These are phyloP conservation scores for Termitomyces sp. DNA, from an alignment of 768 basidiomycete genomes.

Conservation along the genomic window DNA sequence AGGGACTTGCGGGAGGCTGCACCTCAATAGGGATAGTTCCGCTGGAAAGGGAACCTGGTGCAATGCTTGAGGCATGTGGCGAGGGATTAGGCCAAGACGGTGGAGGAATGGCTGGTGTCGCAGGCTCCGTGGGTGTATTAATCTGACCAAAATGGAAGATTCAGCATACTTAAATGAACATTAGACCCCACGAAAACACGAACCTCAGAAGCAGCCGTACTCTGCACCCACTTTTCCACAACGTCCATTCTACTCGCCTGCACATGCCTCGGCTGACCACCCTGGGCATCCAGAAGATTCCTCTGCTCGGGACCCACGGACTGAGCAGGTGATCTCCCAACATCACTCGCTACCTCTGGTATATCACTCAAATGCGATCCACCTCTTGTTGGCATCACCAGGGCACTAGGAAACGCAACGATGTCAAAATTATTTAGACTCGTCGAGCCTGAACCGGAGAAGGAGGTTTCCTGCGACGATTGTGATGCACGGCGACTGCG, in stretches of 20 bases:
- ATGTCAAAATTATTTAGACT: slow-evolving; percentile 12
- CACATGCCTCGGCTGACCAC: not conserved
- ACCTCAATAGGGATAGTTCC: slow-evolving; percentile 9
- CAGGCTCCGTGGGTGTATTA: slow-evolving; percentile 2
- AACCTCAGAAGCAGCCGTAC: slow-evolving; percentile 7
- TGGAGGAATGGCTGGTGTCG: not conserved
- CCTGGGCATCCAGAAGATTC: not conserved
- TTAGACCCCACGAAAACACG: not conserved
- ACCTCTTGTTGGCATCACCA: not conserved
- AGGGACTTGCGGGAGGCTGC: slow-evolving; percentile 11
- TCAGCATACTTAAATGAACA: not conserved
- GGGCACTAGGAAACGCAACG: slow-evolving; percentile 8
- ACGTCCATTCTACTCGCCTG: not conserved
- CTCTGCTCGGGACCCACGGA: slow-evolving; percentile 8
- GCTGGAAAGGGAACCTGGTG: slow-evolving; percentile 4
- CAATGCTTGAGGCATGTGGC: not conserved
- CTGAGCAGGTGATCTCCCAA: slow-evolving; percentile 4
- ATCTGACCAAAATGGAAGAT: not conserved
- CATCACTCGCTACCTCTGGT: slow-evolving; percentile 13
- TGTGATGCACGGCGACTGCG: slow-evolving; percentile 6
- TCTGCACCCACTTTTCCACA: slow-evolving; percentile 8
- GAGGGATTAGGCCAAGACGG: slow-evolving; percentile 4
- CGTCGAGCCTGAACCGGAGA: slow-evolving; percentile 8
- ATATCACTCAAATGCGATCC: slow-evolving; percentile 13
- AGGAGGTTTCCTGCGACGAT: slow-evolving; percentile 11